These are phyloP conservation scores for Candida tallmaniae DNA, from an alignment of 805 yeast genomes.

Conservation along the genomic window DNA sequence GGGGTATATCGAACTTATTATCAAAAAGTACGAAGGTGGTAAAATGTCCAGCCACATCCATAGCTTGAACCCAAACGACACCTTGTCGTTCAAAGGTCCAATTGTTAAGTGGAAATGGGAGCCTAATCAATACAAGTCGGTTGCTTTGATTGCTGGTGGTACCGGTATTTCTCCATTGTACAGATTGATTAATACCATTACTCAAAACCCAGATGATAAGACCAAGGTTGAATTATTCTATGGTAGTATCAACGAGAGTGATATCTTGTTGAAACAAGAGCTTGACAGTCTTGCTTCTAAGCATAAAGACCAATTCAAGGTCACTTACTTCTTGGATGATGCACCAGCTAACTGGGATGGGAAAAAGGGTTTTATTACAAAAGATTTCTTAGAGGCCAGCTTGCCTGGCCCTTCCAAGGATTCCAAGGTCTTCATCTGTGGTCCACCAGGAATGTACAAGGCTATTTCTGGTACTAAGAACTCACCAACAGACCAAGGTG, in stretches of 20 bases:
- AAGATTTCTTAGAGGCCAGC: conserved; percentile 60
- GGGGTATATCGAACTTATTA: conserved; percentile 75
- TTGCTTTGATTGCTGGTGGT: conserved; percentile 91
- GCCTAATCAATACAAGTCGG: conserved; percentile 75
- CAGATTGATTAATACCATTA: conserved; percentile 76
- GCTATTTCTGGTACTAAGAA: conserved; percentile 83
- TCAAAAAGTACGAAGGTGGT: conserved; percentile 84
- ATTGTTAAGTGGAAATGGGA: conserved; percentile 86
- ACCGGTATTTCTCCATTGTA: conserved; percentile 94
- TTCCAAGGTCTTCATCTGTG: conserved; percentile 78
- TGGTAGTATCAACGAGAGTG: conserved; percentile 75
- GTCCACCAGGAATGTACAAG: conserved; percentile 89
- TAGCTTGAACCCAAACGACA: conserved; percentile 69
- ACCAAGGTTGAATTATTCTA: conserved; percentile 81
- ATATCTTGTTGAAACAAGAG: conserved; percentile 75
- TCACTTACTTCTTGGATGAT: conserved; percentile 78
- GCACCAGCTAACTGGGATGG: conserved; percentile 49
- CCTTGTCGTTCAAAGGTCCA: conserved; percentile 91
- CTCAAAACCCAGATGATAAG: conserved; percentile 78
- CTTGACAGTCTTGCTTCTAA: conserved; percentile 63
- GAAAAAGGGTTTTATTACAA: conserved; percentile 69
- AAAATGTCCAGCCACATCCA: conserved; percentile 75
- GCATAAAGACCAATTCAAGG: conserved; percentile 73
- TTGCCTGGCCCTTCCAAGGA: conserved; percentile 60
- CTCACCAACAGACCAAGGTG: conserved; percentile 93